A percentile compares a stretch with the other conserved stretches of the same genome.
These are phyloP conservation scores for Nigrograna mackinnonii DNA, from an alignment of 2,329 filamentous ascomycete species.

Conservation along the genomic window DNA sequence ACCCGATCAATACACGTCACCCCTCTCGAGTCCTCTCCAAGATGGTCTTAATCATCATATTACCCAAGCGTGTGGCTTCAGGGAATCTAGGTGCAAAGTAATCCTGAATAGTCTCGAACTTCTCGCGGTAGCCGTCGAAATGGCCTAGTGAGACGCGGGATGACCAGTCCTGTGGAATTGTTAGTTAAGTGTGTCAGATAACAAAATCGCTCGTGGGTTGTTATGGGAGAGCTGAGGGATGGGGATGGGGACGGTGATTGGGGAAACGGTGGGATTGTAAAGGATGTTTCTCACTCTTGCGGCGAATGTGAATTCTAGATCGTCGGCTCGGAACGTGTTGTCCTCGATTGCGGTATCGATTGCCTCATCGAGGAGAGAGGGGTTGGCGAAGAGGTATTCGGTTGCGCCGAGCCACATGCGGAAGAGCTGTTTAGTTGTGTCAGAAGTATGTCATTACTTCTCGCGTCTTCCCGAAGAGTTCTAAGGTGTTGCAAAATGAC, in stretches of 20 bases:
- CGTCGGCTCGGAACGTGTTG: slow-evolving; percentile 89
- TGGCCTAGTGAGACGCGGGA: slow-evolving; percentile 90
- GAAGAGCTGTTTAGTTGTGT: too few species aligned
- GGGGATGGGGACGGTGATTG: slow-evolving; percentile 1
- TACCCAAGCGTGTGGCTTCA: slow-evolving; percentile 84
- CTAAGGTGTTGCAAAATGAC: neutral
- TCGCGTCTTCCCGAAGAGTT: too few species aligned
- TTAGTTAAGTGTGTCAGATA: neutral
- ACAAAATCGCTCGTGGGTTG: too few species aligned
- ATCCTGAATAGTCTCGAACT: slow-evolving; percentile 85
- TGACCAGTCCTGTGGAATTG: slow-evolving; percentile 81
- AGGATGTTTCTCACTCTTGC: slow-evolving; percentile 60
- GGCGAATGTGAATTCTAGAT: slow-evolving; percentile 97
- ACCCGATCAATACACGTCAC: slow-evolving; percentile 2
- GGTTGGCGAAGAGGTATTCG: slow-evolving; percentile 90
- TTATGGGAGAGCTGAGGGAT: too few species aligned
- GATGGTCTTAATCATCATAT: slow-evolving; percentile 97
- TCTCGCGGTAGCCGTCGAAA: slow-evolving; percentile 89
- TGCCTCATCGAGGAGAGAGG: slow-evolving; percentile 78
- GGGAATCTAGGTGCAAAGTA: slow-evolving; percentile 92
- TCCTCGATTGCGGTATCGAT: slow-evolving; percentile 87
- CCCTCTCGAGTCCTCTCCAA: slow-evolving; percentile 70
- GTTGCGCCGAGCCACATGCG: slow-evolving; percentile 96
- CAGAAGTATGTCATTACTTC: too few species aligned
- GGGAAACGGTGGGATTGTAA: too few species aligned